Evolutionary conservation across 2,329 filamentous ascomycete species (phyloP), one percentile per base, ranked within the genome.

Genomic region (Myriosclerotinia duriaeana): DNA sequence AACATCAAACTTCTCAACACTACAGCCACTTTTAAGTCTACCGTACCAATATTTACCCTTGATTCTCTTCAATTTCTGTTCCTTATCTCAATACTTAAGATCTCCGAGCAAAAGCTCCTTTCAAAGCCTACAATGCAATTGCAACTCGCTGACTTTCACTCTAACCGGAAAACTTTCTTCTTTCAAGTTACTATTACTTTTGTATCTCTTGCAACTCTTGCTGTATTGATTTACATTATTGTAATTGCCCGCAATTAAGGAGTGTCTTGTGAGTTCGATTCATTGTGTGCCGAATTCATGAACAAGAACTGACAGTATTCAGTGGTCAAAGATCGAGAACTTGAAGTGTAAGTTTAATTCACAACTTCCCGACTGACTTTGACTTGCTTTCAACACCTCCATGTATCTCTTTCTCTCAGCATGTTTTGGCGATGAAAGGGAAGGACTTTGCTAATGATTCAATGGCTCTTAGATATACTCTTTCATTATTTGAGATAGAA

Each of bases 51-150:
- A 60, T 26, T n/a, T n/a, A 60, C 20, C 26, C 20, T 0, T 8
- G 17, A 36, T 36, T 26, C 4, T 22, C n/a, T 2, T 6, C 7
- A 6, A 26, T 36, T 22, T 36, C 12, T 38, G 34, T 58, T 12
- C 20, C 26, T 6, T 11, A 6, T 17, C 34, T 2, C 20, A 38
- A 6, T 0, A 15, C 3, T 20, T 11, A 8, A 8, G 14, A 26
- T 26, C n/a, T 50, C 14, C 4, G 1, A 26, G 14, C 12, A 17
- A 38, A 22, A 61, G 15, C 14, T 50, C 4, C 8, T 50, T 40
- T 50, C 44, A 20, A 36, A 7, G 7, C 14, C 8, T 14, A 61
- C 8, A 26, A 61, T 61, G 58, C 44, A 61, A 38, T 60, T 60
- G 30, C 8, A 22, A 17, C 2, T 15, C 6, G 15, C n/a, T 38